These are phyloP conservation scores for Ganoderma multipileum DNA, from an alignment of 1,284 basidiomycete species.

Conservation along the genomic window DNA sequence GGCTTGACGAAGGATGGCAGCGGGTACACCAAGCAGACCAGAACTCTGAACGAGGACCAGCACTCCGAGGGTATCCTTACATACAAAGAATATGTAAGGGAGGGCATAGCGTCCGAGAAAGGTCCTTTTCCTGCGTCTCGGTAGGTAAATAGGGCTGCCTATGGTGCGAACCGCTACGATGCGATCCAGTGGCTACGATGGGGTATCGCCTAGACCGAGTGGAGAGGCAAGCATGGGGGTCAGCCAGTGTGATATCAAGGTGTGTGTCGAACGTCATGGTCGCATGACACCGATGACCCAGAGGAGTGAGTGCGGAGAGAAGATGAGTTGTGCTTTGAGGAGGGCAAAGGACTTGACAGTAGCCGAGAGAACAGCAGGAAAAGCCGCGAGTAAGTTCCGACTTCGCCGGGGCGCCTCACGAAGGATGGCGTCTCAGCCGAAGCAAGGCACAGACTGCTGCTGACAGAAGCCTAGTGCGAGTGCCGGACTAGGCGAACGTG, in stretches of 20 bases:
- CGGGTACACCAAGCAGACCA: slow-evolving; percentile 17
- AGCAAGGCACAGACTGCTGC: not conserved
- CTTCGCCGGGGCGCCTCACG: not conserved
- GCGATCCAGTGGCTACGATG: not conserved
- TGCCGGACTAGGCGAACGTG: slow-evolving; percentile 60
- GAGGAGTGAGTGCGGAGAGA: too few relatives aligned
- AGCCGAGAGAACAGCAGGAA: not conserved
- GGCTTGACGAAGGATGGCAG: not conserved
- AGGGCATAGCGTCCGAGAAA: slow-evolving; percentile 15
- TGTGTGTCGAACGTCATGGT: too few relatives aligned
- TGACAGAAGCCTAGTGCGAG: slow-evolving; percentile 11
- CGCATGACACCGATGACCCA: not conserved
- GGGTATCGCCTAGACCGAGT: slow-evolving; percentile 1
- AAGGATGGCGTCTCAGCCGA: not conserved
- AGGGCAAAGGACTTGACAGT: not conserved
- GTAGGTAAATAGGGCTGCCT: slow-evolving; percentile 13
- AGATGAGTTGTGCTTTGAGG: not conserved
- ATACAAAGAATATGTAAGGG: slow-evolving; percentile 13
- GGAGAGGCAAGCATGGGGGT: not conserved
- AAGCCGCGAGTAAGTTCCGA: not conserved
- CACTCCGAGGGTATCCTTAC: slow-evolving; percentile 21
- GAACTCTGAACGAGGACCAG: slow-evolving; percentile 3
- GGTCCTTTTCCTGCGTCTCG: slow-evolving; percentile 17
- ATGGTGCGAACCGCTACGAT: not conserved
- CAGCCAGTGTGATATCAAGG: not conserved